Evolutionary conservation across 2,329 filamentous ascomycete species (phyloP).

Genomic region (Lachnum nothofagi): DNA sequence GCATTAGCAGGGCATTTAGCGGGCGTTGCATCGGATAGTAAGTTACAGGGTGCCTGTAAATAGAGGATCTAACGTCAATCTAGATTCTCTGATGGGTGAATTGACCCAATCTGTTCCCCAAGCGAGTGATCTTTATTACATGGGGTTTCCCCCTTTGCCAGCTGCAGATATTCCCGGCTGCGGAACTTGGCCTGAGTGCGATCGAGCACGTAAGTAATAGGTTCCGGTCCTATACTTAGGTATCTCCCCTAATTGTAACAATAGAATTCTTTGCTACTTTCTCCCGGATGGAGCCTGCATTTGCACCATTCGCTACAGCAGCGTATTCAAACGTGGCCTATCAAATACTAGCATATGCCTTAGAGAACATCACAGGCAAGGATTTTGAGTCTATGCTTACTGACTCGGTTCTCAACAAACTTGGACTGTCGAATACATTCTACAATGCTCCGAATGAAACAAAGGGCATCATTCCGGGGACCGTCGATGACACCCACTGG

Average conservation of each 20-base stretch:
- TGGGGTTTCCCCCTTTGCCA: not conserved
- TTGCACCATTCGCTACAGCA: not conserved
- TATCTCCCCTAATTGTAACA: too few relatives aligned
- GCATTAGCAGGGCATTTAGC: slow-evolving; percentile 14
- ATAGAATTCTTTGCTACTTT: slow-evolving; percentile 3
- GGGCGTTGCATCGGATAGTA: slow-evolving; percentile 10
- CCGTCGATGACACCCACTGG: not conserved
- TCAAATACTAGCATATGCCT: slow-evolving; percentile 2
- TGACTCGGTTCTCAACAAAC: not conserved
- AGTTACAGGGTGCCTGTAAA: not conserved
- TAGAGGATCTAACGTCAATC: not conserved
- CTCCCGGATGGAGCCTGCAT: not conserved
- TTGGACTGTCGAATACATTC: not conserved
- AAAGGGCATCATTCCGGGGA: slow-evolving; percentile 2
- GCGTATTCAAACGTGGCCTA: slow-evolving; percentile 8
- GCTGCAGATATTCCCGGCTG: not conserved
- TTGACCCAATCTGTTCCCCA: not conserved
- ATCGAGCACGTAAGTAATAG: slow-evolving; percentile 1
- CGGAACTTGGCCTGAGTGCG: slow-evolving; percentile 1
- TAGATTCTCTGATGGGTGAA: not conserved
- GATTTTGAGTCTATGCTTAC: not conserved
- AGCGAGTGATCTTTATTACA: not conserved
- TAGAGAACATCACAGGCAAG: slow-evolving; percentile 7
- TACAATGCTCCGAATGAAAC: not conserved
- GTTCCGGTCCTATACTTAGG: not conserved